These are phyloP conservation scores for Diaporthe sp. DNA, from an alignment of 2,329 filamentous ascomycete species.

Conservation along the genomic window DNA sequence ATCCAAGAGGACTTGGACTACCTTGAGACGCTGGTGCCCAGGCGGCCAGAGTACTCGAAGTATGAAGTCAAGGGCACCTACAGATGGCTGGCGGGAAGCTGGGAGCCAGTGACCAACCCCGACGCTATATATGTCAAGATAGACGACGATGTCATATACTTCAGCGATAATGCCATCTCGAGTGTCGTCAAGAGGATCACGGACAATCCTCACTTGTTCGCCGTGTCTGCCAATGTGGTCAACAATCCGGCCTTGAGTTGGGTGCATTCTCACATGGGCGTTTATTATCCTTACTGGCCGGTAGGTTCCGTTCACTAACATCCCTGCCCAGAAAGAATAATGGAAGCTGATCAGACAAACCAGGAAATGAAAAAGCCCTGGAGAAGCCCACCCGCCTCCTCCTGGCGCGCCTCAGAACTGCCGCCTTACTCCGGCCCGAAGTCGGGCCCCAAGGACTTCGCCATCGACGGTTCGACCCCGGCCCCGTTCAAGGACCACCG, in stretches of 20 bases:
- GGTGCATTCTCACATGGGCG: slow-evolving; percentile 67
- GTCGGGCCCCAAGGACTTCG: slow-evolving; percentile 48
- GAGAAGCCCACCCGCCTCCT: slow-evolving; percentile 47
- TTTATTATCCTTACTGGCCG: slow-evolving; percentile 67
- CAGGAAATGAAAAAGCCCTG: slow-evolving; percentile 33
- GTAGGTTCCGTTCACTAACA: slow-evolving; percentile 44
- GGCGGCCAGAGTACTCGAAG: slow-evolving; percentile 55
- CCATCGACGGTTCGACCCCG: slow-evolving; percentile 50
- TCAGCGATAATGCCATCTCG: slow-evolving; percentile 60
- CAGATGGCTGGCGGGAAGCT: slow-evolving; percentile 53
- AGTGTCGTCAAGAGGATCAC: slow-evolving; percentile 67
- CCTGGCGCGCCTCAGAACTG: slow-evolving; percentile 58
- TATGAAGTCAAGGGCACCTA: slow-evolving; percentile 53
- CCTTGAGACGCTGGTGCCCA: slow-evolving; percentile 54
- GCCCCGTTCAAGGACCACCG: slow-evolving; percentile 60
- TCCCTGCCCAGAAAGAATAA: background rate
- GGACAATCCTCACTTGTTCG: slow-evolving; percentile 63
- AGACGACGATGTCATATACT: slow-evolving; percentile 60
- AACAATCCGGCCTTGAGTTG: slow-evolving; percentile 68
- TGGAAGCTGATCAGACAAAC: background rate
- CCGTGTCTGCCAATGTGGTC: slow-evolving; percentile 69
- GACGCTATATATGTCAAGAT: slow-evolving; percentile 59
- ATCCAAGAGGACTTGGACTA: slow-evolving; percentile 56
- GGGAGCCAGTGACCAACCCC: slow-evolving; percentile 49
- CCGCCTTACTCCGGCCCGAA: slow-evolving; percentile 50